Conservation (phyloP, 2,329 filamentous ascomycete genomes). For the Fusarium xylarioides region DNA sequence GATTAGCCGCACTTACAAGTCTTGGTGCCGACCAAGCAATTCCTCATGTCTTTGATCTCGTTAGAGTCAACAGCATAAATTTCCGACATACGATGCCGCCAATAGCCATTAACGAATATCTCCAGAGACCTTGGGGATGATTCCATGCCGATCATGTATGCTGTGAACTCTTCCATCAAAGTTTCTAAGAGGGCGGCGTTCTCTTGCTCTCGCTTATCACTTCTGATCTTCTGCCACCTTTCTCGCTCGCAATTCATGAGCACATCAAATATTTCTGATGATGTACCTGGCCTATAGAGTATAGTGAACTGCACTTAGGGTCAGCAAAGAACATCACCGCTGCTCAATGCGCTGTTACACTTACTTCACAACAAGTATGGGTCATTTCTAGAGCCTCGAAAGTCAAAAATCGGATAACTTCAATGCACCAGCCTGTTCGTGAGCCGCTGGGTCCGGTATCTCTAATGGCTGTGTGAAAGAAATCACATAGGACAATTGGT, state of each 20-base stretch:
- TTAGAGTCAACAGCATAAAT: accelerated
- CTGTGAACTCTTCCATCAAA: neutral
- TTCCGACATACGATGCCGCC: neutral
- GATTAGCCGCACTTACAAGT: neutral
- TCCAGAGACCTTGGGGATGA: accelerated
- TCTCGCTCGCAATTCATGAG: accelerated
- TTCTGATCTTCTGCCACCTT: neutral
- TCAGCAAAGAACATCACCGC: accelerated
- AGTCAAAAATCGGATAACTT: neutral
- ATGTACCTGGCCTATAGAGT: accelerated
- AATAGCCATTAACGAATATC: neutral
- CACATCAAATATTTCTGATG: accelerated
- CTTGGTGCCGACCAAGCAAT: neutral
- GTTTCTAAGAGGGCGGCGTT: accelerated
- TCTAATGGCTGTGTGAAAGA: accelerated
- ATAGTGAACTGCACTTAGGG: accelerated
- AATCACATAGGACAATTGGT: accelerated
- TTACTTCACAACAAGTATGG: neutral
- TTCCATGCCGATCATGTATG: neutral
- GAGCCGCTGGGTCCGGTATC: accelerated
- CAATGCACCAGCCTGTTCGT: accelerated
- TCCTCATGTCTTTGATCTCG: accelerated
- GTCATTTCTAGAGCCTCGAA: neutral
- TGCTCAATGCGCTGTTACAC: accelerated
- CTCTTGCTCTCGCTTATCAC: accelerated